Conservation (phyloP, 169 alveolate genomes). For the Plasmodium sp. region DNA sequence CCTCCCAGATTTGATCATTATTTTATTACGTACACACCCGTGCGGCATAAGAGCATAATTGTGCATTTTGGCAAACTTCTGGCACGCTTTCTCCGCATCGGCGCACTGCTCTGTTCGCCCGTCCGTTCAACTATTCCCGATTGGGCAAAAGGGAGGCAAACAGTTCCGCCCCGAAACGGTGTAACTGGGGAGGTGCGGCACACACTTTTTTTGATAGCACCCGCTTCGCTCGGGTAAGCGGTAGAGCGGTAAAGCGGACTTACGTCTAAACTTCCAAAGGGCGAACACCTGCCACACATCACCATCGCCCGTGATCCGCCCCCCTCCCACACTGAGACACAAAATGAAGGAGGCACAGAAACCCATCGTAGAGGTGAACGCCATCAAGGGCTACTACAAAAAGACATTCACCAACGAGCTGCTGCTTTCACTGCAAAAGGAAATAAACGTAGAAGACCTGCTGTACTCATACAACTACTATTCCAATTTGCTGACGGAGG, state of each 20-base stretch:
- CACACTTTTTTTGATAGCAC: background rate
- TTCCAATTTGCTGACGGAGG: slow-evolving; percentile 7
- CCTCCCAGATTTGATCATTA: background rate
- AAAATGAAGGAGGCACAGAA: background rate
- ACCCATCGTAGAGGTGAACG: slow-evolving; percentile 31
- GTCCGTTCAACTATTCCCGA: background rate
- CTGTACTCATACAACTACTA: slow-evolving; percentile 44
- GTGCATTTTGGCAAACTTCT: background rate
- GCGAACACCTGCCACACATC: background rate
- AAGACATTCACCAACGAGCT: slow-evolving; percentile 46
- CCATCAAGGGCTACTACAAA: slow-evolving; percentile 49
- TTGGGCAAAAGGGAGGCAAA: background rate
- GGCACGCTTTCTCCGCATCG: background rate
- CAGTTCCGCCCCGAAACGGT: background rate
- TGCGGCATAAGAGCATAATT: background rate
- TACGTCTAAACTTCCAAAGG: background rate
- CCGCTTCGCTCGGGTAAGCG: background rate
- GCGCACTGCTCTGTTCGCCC: background rate
- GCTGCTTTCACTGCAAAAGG: slow-evolving; percentile 22
- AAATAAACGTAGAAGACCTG: slow-evolving; percentile 44
- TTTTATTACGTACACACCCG: background rate
- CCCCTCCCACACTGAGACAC: background rate
- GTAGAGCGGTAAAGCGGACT: background rate
- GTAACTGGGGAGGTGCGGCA: background rate
- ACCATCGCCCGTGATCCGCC: background rate